A percentile compares a stretch with the other conserved stretches of the same genome.
Conservation (phyloP, 306 rosid genomes). For the Prinsepia uniflora region DNA sequence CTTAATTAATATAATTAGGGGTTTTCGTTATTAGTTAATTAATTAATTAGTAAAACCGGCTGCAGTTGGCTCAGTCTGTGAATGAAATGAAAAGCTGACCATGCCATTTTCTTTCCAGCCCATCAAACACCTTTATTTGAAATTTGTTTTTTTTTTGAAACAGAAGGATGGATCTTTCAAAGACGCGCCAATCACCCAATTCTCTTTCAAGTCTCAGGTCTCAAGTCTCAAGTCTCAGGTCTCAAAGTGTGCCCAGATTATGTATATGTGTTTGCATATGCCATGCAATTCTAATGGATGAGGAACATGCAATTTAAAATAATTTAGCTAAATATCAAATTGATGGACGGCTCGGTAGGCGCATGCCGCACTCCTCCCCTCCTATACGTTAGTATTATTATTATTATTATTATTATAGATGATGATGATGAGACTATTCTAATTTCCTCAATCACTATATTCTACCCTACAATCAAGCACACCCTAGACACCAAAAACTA, state of each 20-base stretch:
- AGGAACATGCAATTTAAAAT: background rate
- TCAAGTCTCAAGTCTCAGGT: no score
- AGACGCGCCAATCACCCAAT: constrained; percentile 42
- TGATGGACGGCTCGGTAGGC: background rate
- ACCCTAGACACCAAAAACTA: no score
- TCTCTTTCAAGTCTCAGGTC: background rate
- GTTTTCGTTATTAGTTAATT: no score
- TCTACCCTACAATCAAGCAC: no score
- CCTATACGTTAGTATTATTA: no score
- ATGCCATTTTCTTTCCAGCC: constrained; percentile 45
- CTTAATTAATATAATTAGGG: background rate
- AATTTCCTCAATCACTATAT: no score
- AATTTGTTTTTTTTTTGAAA: constrained; percentile 28
- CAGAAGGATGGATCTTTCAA: constrained; percentile 30
- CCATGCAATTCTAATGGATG: background rate
- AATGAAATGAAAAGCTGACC: constrained; percentile 50
- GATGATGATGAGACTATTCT: no score
- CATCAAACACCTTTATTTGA: constrained; percentile 30
- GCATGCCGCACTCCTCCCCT: background rate
- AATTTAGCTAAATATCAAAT: background rate
- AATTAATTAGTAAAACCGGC: background rate
- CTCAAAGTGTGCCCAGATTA: no score
- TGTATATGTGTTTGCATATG: background rate
- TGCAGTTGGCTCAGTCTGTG: no score
- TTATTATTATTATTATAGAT: no score